phyloP scores from a whole-genome alignment of 2,329 filamentous ascomycete genomes.

The Scleromitrula shiraiana region DNA sequence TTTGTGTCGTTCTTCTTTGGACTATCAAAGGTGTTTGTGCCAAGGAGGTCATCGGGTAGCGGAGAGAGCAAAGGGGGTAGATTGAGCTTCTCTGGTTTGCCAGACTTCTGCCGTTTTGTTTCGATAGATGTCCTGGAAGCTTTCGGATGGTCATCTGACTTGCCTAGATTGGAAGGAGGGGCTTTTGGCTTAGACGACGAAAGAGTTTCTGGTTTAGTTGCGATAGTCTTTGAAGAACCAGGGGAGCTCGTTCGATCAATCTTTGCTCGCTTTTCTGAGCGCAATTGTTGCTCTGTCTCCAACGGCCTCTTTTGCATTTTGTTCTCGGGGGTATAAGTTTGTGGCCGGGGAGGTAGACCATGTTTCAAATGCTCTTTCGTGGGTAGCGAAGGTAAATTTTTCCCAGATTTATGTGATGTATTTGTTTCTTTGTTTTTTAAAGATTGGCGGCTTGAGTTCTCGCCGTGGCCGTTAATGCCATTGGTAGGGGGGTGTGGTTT shows the following conservation, averaged over 20 bases:
- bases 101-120: neutral
- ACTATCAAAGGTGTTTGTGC: slow-evolving; percentile 1
- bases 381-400: slow-evolving; percentile 4
- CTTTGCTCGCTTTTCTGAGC: slow-evolving; percentile 26
- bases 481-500: slow-evolving; percentile 42
- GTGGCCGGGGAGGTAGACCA: slow-evolving; percentile 23
- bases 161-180: slow-evolving; percentile 13
- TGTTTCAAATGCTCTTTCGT: slow-evolving; percentile 18
- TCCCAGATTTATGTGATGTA: slow-evolving; percentile 2
- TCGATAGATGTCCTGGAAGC: slow-evolving; percentile 12
- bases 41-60: slow-evolving; percentile 7
- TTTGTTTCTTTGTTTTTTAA: slow-evolving; percentile 2
- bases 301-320: slow-evolving; percentile 24
- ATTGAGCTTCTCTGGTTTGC: slow-evolving; percentile 4
- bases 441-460: neutral
- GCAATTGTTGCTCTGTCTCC: slow-evolving; percentile 19
- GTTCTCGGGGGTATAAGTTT: slow-evolving; percentile 14
- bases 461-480: slow-evolving; percentile 12
- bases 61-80: slow-evolving; percentile 11
- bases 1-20: slow-evolving; percentile 6
- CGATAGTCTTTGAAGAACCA: slow-evolving; percentile 11
- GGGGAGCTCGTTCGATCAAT: slow-evolving; percentile 15
- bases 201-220: slow-evolving; percentile 16
- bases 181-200: slow-evolving; percentile 13
- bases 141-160: slow-evolving; percentile 13